Base-by-base conservation (phyloP, 164 flowering plant species). In the Litsea cubeba region DNA sequence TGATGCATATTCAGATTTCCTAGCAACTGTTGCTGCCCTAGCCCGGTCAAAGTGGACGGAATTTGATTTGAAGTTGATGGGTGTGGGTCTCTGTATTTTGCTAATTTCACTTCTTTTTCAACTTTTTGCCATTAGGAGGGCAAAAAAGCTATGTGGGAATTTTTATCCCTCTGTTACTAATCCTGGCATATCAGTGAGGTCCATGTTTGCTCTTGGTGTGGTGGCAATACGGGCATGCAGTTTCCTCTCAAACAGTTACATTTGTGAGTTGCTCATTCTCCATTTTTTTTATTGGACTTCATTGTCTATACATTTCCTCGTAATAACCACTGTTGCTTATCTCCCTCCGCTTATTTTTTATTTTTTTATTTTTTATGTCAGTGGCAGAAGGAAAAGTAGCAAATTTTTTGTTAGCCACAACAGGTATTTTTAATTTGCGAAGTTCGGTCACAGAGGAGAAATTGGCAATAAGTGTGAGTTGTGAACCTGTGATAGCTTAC, bases 21-120 rank as follows among this genome's bases (percentile, higher is more conserved):
- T 94, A 67, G 80, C 83, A 66, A 82, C 83, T 77, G 90, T 96
- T 78, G 87, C 96, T 71, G 94, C 85, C 69, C 86, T 96, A 70
- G 97, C 98, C 26, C 97, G 98, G 51, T 89, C 95, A 50, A 96
- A 91, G 82, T 96, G 98, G 97, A 96, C 99, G 3, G 97, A 96
- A 81, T 96, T 96, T 82, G 84, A 94, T 84, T 75, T 90, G 71
- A 79, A 65, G 74, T 81, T 87, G 88, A 96, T 96, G 98, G 84
- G 81, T 50, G 62, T 76, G 76, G 99, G 99, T 65, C 74, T 94
- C 58, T 78, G 85, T 68, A 72, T 88, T 70, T 80, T 96, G 83
- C 69, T 93, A 32, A 17, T 83, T 14, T 91, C 97, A 67, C 83
- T 96, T 18, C 17, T 81, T 24, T 24, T 88, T 72, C 93, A 92